A percentile compares a stretch with the other conserved stretches of the same genome.
phyloP scores from a whole-genome alignment of 23 red algal species.

The Porphyridium purpureum region DNA sequence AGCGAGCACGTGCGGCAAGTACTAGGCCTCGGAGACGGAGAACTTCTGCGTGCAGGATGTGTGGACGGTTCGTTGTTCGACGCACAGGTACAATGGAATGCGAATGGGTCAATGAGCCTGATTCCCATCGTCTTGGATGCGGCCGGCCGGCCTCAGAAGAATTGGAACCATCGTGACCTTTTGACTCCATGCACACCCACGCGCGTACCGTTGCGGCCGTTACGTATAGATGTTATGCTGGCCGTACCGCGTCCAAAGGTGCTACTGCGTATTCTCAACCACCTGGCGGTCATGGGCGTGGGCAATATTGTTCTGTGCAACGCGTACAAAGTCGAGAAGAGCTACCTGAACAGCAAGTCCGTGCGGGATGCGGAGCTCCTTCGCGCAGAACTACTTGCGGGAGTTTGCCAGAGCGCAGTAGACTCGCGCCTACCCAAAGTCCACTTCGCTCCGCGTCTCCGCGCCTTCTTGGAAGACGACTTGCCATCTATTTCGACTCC shows the following conservation, averaged over 20 bases:
- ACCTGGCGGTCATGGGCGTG: slow-evolving; percentile 28
- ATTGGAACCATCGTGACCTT: too few species aligned
- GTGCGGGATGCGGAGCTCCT: slow-evolving; percentile 7
- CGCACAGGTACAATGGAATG: not conserved
- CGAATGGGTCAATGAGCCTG: not conserved
- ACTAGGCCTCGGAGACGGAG: not conserved
- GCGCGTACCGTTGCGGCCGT: too few species aligned
- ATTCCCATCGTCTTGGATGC: not conserved
- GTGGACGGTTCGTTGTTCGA: slow-evolving; percentile 1
- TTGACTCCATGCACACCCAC: too few species aligned
- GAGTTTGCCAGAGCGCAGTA: slow-evolving; percentile 22
- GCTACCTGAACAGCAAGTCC: slow-evolving; percentile 36
- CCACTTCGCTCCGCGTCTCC: slow-evolving; percentile 9
- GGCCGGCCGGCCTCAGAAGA: not conserved
- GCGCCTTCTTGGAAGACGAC: slow-evolving; percentile 1
- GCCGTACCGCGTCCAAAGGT: slow-evolving; percentile 52
- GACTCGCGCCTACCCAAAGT: slow-evolving; percentile 27
- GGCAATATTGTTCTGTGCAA: slow-evolving; percentile 12
- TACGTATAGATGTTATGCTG: slow-evolving; percentile 20
- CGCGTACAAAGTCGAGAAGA: slow-evolving; percentile 34
- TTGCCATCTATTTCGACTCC: not conserved
- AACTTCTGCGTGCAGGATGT: not conserved
- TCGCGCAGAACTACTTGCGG: slow-evolving; percentile 12
- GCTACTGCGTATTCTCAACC: slow-evolving; percentile 17
- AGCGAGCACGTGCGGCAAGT: not conserved